Percentiles rank a stretch among this genome's conserved stretches.
Evolutionary conservation across 2,329 filamentous ascomycete genomes (phyloP).

Genomic region (Pseudocercospora musae): DNA sequence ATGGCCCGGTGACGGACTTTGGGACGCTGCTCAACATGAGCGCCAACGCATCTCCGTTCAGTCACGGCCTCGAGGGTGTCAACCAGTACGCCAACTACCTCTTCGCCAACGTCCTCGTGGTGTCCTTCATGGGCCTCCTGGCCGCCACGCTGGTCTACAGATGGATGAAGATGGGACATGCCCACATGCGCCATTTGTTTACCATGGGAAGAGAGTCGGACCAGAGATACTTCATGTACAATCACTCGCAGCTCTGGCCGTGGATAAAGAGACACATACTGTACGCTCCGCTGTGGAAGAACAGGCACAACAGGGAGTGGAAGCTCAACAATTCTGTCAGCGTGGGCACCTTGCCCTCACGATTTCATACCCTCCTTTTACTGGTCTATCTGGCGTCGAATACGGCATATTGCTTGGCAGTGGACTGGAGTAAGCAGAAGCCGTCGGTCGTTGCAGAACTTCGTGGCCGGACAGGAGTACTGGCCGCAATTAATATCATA

Average conservation of each 20-base stretch:
- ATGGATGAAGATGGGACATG: constrained; percentile 41
- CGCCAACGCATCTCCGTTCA: constrained; percentile 23
- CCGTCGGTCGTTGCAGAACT: constrained; percentile 70
- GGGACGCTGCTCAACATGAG: constrained; percentile 21
- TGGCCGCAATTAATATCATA: constrained; percentile 87
- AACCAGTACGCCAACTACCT: constrained; percentile 48
- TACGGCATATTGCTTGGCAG: constrained; percentile 69
- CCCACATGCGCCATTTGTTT: constrained; percentile 46
- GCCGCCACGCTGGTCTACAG: constrained; percentile 41
- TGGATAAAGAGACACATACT: constrained; percentile 62
- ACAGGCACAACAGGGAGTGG: constrained; percentile 65
- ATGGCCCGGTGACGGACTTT: constrained; percentile 14
- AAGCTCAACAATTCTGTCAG: constrained; percentile 61
- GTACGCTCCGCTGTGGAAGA: constrained; percentile 68
- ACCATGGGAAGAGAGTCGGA: constrained; percentile 42
- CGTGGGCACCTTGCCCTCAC: constrained; percentile 69
- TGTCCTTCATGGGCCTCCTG: constrained; percentile 37
- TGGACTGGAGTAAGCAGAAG: constrained; percentile 50
- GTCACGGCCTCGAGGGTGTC: constrained; percentile 47
- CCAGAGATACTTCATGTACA: constrained; percentile 47
- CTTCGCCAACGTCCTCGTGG: constrained; percentile 44
- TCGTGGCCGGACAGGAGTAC: constrained; percentile 77
- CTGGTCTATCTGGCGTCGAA: constrained; percentile 68
- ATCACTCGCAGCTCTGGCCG: constrained; percentile 49
- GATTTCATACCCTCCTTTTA: constrained; percentile 71